Conservation (phyloP, 176 grass and related monocot species). For the Leersia perrieri region DNA sequence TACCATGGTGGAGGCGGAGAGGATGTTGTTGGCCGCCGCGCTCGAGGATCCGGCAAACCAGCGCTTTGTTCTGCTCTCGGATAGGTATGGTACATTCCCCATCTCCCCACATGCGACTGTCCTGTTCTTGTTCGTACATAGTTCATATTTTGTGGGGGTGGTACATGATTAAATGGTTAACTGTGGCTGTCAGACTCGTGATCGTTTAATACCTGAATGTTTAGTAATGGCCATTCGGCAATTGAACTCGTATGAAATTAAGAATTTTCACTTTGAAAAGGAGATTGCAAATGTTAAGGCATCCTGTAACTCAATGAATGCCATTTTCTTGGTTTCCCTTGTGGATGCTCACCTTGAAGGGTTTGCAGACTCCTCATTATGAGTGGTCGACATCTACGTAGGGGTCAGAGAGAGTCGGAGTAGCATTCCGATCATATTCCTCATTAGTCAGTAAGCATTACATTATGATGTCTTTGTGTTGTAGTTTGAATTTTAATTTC, state of each 20-base stretch:
- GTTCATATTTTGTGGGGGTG: constrained; percentile 2
- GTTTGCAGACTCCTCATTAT: background rate
- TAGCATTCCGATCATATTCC: constrained; percentile 1
- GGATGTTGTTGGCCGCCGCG: constrained; percentile 62
- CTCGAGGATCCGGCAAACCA: constrained; percentile 79
- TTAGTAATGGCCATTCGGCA: constrained; percentile 11
- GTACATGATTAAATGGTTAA: background rate
- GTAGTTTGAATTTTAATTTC: constrained; percentile 1
- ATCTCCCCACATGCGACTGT: background rate
- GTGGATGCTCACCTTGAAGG: background rate
- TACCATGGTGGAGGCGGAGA: constrained; percentile 93
- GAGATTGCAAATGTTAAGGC: background rate
- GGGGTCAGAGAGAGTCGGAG: background rate
- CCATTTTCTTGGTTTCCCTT: background rate
- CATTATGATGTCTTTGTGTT: background rate
- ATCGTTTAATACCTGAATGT: constrained; percentile 1
- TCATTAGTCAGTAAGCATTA: background rate
- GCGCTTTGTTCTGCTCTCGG: constrained; percentile 84
- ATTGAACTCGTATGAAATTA: background rate
- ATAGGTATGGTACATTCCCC: constrained; percentile 50
- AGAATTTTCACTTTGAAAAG: too few relatives aligned
- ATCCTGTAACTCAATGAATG: background rate
- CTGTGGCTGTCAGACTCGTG: background rate
- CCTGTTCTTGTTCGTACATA: background rate
- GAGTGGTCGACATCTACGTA: background rate